These are phyloP conservation scores for Fusarium sp. DNA, from an alignment of 2,329 filamentous ascomycete genomes.

Conservation along the genomic window DNA sequence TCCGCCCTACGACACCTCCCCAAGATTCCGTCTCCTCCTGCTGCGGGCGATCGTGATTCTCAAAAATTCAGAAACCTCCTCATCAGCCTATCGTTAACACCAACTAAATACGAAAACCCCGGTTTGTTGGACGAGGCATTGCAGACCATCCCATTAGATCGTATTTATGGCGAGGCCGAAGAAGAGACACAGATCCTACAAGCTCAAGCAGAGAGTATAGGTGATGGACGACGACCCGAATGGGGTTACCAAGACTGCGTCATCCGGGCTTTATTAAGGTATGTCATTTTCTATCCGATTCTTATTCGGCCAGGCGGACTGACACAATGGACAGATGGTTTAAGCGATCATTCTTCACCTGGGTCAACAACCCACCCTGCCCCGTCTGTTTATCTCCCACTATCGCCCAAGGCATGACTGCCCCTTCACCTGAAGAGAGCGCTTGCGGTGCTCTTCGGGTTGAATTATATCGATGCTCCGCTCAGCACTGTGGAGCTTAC, in stretches of 20 bases:
- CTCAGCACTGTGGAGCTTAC: conserved; percentile 79
- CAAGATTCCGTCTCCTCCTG: conserved; percentile 79
- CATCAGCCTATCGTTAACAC: conserved; percentile 87
- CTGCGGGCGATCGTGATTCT: conserved; percentile 73
- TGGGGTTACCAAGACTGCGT: conserved; percentile 99
- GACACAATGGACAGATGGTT: conserved; percentile 75
- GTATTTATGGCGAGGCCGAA: conserved; percentile 93
- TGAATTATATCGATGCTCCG: conserved; percentile 91
- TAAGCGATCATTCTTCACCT: conserved; percentile 93
- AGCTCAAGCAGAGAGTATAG: conserved; percentile 90
- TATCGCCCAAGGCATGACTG: conserved; percentile 84
- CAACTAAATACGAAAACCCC: conserved; percentile 96
- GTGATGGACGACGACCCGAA: conserved; percentile 82
- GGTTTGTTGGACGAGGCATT: conserved; percentile 94
- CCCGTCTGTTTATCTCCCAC: conserved; percentile 86
- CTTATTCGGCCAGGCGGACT: conserved; percentile 15
- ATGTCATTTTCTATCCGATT: conserved; percentile 53
- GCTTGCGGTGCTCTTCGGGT: conserved; percentile 90
- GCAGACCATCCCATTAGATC: conserved; percentile 86
- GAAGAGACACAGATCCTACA: conserved; percentile 91
- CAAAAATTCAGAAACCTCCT: conserved; percentile 87
- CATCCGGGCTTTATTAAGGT: conserved; percentile 88
- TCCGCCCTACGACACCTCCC: conserved; percentile 66
- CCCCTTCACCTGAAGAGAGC: conserved; percentile 88
- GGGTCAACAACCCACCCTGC: conserved; percentile 96